Base-by-base conservation (phyloP, 129 eudicot genomes). In the Ambrosia artemisiifolia region DNA sequence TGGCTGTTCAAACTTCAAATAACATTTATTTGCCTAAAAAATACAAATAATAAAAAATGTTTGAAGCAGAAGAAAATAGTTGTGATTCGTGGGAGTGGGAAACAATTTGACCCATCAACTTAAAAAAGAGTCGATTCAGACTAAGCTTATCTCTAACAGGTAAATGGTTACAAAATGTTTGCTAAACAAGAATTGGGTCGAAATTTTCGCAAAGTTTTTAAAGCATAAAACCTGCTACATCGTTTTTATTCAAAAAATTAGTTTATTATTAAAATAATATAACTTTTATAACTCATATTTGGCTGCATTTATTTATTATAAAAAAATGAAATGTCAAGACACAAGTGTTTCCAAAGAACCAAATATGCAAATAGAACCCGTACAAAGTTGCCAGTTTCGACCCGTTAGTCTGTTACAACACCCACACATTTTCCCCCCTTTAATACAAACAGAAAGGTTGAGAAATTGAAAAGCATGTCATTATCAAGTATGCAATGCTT, bases 401-500 rank as follows among this genome's bases (percentile, higher is more conserved):
- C 3, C 57, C 57, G 6, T 51, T n/a, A n/a, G n/a, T n/a, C n/a
- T n/a, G n/a, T n/a, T 16, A 51, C 20, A 3, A 54, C 33, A 30
- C 24, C 65, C 24, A 19, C 5, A 5, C 65, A 53, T 35, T 51
- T 53, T 57, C 7, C 11, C 75, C 7, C 44, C 54, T 42, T 56
- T 16, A 42, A 35, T 11, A 30, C 16, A 3, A 64, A 54, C 8
- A 16, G 17, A 57, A 79, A 67, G 19, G 14, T 62, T 71, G 11
- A 54, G 51, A 72, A 32, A 44, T 10, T 16, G 20, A 34, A 75
- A n/a, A 59, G 47, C 14, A 50, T 70, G 32, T 36, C 11, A 17
- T 24, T 17, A 48, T 47, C 59, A 64, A 40, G 34, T 5, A 73
- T 28, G 20, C 13, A 65, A 6, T 75, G 79, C 91, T 87, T 66